These are phyloP conservation scores for Trichophyton verrucosum DNA, from an alignment of 2,329 filamentous ascomycete genomes.

Conservation along the genomic window DNA sequence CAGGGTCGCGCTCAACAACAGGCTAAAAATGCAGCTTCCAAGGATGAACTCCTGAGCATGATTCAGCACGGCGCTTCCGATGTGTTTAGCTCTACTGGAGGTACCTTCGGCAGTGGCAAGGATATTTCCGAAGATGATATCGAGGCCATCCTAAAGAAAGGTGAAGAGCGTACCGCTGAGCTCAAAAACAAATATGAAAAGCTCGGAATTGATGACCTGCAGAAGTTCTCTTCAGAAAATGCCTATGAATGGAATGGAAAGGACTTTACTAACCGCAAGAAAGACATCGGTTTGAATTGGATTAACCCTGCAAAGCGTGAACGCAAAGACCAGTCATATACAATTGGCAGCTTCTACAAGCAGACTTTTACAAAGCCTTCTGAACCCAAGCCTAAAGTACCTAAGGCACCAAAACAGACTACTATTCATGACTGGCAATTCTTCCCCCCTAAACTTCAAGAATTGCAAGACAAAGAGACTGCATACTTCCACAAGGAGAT, in stretches of 20 bases:
- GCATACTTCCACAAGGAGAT: conserved; percentile 94
- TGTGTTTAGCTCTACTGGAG: conserved; percentile 66
- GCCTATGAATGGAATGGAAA: conserved; percentile 99
- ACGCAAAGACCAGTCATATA: conserved; percentile 94
- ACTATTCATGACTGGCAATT: conserved; percentile 94
- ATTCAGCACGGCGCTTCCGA: conserved; percentile 97
- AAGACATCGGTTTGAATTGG: conserved; percentile 86
- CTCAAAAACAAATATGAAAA: conserved; percentile 93
- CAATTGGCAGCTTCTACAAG: conserved; percentile 97
- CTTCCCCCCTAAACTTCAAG: conserved; percentile 70
- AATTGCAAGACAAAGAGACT: conserved; percentile 92
- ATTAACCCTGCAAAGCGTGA: conserved; percentile 98
- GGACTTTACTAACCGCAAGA: conserved; percentile 83
- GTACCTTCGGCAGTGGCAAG: conserved; percentile 45
- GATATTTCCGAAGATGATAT: conserved; percentile 80
- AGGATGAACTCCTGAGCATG: conserved; percentile 93
- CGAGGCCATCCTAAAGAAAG: conserved; percentile 71
- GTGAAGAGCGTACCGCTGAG: conserved; percentile 77
- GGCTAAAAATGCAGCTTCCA: conserved; percentile 81
- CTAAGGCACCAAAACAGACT: conserved; percentile 87
- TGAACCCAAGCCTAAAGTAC: conserved; percentile 85
- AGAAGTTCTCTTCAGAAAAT: conserved; percentile 95
- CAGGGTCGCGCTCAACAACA: conserved; percentile 88
- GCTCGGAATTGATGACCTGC: conserved; percentile 87
- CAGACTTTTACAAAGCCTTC: conserved; percentile 68